Evolutionary conservation across 805 yeast species (phyloP).

Genomic region (Candida verbasci): DNA sequence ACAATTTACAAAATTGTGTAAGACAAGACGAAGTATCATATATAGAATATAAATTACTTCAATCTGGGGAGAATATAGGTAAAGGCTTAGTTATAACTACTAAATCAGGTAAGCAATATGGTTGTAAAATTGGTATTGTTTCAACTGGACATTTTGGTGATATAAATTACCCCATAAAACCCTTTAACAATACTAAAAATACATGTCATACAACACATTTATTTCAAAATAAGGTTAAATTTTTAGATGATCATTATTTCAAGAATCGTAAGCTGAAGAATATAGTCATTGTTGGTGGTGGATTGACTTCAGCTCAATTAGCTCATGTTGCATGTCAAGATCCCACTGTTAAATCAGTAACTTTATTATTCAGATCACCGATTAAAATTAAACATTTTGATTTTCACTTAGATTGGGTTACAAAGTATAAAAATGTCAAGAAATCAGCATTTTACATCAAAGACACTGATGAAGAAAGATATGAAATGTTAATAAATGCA

Average conservation of each 20-base stretch:
- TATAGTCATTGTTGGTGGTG: constrained; percentile 42
- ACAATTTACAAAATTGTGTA: constrained; percentile 24
- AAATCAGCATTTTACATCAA: constrained; percentile 40
- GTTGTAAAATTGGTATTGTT: constrained; percentile 29
- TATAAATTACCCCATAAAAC: constrained; percentile 28
- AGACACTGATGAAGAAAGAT: constrained; percentile 40
- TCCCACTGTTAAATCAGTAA: constrained; percentile 26
- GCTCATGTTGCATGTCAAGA: constrained; percentile 31
- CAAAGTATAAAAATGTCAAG: constrained; percentile 43
- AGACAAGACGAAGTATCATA: constrained; percentile 28
- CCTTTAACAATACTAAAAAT: constrained; percentile 15
- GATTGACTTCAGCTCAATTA: constrained; percentile 43
- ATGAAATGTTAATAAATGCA: constrained; percentile 36
- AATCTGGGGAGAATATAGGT: constrained; percentile 16
- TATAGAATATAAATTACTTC: constrained; percentile 24
- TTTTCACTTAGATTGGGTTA: constrained; percentile 46
- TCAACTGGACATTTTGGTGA: constrained; percentile 35
- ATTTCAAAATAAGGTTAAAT: constrained; percentile 20
- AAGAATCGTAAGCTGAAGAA: constrained; percentile 8
- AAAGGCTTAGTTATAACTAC: constrained; percentile 32
- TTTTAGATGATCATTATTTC: constrained; percentile 11
- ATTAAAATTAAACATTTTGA: constrained; percentile 44
- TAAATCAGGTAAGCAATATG: constrained; percentile 24
- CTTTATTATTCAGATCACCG: constrained; percentile 31
- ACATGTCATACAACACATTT: constrained; percentile 37